A percentile compares a stretch with the other conserved stretches of the same genome.
Evolutionary conservation across 345 rosid species (phyloP).

Genomic region (Gossypioides kirkii): DNA sequence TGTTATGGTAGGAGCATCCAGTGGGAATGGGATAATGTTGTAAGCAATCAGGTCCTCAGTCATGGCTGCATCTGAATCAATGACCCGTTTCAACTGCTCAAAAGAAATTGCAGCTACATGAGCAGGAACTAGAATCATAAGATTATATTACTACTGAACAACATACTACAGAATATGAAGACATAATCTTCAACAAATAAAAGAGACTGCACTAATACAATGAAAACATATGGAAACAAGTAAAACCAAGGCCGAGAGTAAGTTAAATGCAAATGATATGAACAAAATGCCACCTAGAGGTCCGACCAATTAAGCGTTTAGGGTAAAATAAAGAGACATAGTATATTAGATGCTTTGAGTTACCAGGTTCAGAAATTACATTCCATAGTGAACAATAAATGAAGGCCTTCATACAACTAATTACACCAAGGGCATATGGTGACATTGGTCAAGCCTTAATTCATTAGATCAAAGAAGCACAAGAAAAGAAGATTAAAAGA

Average conservation of each 20-base stretch:
- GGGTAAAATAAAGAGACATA: neutral
- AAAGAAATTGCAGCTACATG: slow-evolving; percentile 8
- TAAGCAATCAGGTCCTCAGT: slow-evolving; percentile 87
- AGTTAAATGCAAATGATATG: neutral
- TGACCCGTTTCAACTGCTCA: slow-evolving; percentile 72
- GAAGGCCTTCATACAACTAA: neutral
- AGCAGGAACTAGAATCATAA: slow-evolving; percentile 7
- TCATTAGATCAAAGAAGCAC: neutral
- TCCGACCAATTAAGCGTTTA: neutral
- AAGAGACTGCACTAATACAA: neutral
- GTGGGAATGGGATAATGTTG: slow-evolving; percentile 83
- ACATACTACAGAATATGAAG: neutral
- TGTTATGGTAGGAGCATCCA: slow-evolving; percentile 69
- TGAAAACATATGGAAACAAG: neutral
- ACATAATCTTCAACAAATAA: neutral
- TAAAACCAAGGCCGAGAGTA: neutral
- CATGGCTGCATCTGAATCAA: slow-evolving; percentile 92
- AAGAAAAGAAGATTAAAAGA: neutral
- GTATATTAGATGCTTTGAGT: neutral
- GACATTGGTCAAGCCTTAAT: neutral
- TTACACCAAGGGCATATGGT: neutral
- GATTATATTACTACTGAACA: neutral
- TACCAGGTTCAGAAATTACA: neutral
- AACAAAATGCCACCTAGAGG: neutral
- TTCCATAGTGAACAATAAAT: neutral